Base-by-base conservation (phyloP, 78 protist species). In the Dictyostelium firmibasis region DNA sequence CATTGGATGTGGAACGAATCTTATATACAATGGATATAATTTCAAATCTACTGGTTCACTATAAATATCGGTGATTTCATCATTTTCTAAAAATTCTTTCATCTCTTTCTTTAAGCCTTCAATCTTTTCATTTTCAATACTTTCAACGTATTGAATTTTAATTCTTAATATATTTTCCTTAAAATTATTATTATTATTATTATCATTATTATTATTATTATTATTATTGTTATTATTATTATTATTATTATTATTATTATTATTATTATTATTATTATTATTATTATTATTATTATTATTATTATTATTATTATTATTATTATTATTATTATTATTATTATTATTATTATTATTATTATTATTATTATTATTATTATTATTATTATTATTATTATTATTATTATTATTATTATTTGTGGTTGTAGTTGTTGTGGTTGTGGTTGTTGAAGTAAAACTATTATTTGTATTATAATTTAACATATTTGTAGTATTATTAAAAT, bases 1-100 rank as follows among this genome's bases (percentile, higher is more conserved):
- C 94, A 89, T 89, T n/a, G 94, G 94, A 70, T 89, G 94, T 10
- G 94, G 79, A 23, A 89, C 75, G 60, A 67, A 89, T 27, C 85
- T 69, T 23, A 89, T 89, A 27, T 89, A 89, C 27, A 89, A 33
- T 27, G 85, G 94, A 47, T 89, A 89, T 38, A 35, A 1, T 9
- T 38, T 36, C 64, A 89, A 70, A 64, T 89, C 94, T 0, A 89
- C 94, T 0, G 94, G 94, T 47, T 79, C 94, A 0, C 25, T 25
- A 89, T 81, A 89, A 7, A 81, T 47, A 25, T 81, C 86, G 3
- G 86, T 79, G 4, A 89, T 47, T 20, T 89, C 94, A 11, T 89
- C 84, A 8, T 77, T 78, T 2, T 79, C 50, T 11, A 41, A 11
- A 50, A 20, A 79, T 1, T 79, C 70, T 5, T 79, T 47, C 25